Conservation (phyloP, 331 rosid species). For the Malus hybrid region DNA sequence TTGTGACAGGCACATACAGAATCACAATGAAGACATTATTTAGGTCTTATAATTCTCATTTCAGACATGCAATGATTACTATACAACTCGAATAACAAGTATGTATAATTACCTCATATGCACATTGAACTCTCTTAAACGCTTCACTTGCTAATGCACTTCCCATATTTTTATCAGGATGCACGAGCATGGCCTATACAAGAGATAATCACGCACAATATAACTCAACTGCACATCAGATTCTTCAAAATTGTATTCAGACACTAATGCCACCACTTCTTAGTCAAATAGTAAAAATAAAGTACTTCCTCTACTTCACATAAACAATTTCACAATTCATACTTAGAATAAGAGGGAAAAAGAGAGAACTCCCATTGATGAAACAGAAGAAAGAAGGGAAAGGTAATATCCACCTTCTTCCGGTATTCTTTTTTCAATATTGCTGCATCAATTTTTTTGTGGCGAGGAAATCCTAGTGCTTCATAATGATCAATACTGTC, state of each 20-base stretch:
- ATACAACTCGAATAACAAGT: constrained; percentile 9
- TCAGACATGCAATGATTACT: constrained; percentile 13
- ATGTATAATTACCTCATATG: constrained; percentile 72
- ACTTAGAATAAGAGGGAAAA: neutral
- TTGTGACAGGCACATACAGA: constrained; percentile 4
- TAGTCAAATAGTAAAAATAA: neutral
- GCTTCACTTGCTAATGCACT: constrained; percentile 84
- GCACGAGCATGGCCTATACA: constrained; percentile 92
- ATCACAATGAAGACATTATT: neutral
- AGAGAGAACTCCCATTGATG: neutral
- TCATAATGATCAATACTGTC: constrained; percentile 72
- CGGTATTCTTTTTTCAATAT: constrained; percentile 75
- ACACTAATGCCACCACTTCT: neutral
- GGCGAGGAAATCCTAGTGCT: constrained; percentile 73
- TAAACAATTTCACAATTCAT: neutral
- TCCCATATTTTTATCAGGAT: constrained; percentile 99
- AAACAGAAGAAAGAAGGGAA: neutral
- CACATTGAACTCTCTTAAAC: constrained; percentile 88
- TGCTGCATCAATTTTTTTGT: constrained; percentile 62
- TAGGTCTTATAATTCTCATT: neutral
- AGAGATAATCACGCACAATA: neutral
- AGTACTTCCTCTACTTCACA: neutral
- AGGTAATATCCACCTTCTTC: constrained; percentile 47
- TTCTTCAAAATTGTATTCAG: neutral
- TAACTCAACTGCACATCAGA: neutral